These are phyloP conservation scores for Fusarium stilboides DNA, from an alignment of 2,329 filamentous ascomycete species.

Conservation along the genomic window DNA sequence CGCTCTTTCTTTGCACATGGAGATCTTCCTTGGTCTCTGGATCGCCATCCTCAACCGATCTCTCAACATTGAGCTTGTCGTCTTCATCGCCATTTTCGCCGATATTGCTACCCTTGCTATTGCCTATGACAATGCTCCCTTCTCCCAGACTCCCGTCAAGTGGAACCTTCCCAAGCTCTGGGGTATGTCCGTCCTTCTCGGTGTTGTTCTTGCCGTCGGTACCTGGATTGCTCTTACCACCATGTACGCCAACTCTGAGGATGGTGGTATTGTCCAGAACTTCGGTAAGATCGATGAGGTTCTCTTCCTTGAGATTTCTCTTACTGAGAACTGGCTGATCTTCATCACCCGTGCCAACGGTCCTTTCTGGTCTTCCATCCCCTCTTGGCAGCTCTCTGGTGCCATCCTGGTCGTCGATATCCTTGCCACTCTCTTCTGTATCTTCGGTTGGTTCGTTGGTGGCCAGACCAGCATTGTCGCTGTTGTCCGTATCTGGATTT, in stretches of 20 bases:
- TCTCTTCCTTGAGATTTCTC: constrained; percentile 89
- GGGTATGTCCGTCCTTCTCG: constrained; percentile 91
- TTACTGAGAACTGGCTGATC: constrained; percentile 96
- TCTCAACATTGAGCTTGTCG: constrained; percentile 88
- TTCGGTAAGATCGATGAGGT: constrained; percentile 86
- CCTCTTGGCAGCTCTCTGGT: constrained; percentile 85
- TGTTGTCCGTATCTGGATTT: constrained; percentile 91
- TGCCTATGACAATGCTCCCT: constrained; percentile 93
- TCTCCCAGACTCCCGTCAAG: constrained; percentile 88
- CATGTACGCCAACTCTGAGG: constrained; percentile 77
- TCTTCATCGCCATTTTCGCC: constrained; percentile 95
- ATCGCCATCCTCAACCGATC: constrained; percentile 89
- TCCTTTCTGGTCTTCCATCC: constrained; percentile 91
- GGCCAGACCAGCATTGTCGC: constrained; percentile 83
- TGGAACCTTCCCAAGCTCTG: constrained; percentile 96
- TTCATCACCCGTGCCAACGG: constrained; percentile 96
- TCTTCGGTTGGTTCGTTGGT: constrained; percentile 86
- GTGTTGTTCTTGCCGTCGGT: constrained; percentile 83
- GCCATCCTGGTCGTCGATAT: constrained; percentile 88
- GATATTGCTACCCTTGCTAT: constrained; percentile 94
- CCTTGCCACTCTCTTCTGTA: constrained; percentile 86
- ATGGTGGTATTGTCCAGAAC: constrained; percentile 92
- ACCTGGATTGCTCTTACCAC: constrained; percentile 93
- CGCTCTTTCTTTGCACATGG: constrained; percentile 89
- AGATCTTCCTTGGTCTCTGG: constrained; percentile 93